Evolutionary conservation across 257 asterid species (phyloP).

Genomic region (Penstemon newberryi): DNA sequence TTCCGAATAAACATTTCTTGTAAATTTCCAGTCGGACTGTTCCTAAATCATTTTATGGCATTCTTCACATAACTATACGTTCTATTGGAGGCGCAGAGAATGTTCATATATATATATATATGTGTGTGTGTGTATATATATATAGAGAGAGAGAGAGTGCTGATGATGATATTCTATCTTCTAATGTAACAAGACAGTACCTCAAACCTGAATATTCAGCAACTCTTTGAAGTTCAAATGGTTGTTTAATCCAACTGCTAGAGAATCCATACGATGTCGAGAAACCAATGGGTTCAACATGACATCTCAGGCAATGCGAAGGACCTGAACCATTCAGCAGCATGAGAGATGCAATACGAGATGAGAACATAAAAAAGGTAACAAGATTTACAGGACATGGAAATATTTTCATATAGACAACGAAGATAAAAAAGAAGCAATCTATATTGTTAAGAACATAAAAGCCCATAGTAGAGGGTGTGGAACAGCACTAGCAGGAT

Average conservation of each 20-base stretch:
- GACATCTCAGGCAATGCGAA: conserved; percentile 47
- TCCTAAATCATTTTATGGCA: no score
- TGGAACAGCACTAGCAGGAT: conserved; percentile 10
- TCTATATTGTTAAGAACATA: conserved; percentile 7
- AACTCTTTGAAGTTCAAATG: conserved; percentile 46
- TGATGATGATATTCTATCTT: conserved; percentile 11
- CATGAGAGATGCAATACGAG: conserved; percentile 27
- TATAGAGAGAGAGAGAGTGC: conserved; percentile 15
- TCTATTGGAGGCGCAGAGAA: no score
- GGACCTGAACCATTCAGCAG: conserved; percentile 39
- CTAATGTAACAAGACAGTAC: conserved; percentile 37
- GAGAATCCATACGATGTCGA: conserved; percentile 48
- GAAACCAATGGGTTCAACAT: conserved; percentile 56
- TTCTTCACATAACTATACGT: no score
- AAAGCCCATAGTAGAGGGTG: conserved; percentile 4
- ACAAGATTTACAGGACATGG: conserved; percentile 12
- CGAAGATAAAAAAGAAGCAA: background rate
- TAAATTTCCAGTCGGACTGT: background rate
- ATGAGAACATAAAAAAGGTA: conserved; percentile 14
- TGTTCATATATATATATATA: no score
- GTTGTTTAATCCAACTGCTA: conserved; percentile 44
- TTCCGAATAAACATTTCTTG: conserved; percentile 11
- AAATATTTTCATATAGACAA: conserved; percentile 14
- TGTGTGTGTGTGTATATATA: background rate
- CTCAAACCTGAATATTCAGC: conserved; percentile 55